These are phyloP conservation scores for Talaromyces piceae DNA, from an alignment of 2,329 filamentous ascomycete species.

Conservation along the genomic window DNA sequence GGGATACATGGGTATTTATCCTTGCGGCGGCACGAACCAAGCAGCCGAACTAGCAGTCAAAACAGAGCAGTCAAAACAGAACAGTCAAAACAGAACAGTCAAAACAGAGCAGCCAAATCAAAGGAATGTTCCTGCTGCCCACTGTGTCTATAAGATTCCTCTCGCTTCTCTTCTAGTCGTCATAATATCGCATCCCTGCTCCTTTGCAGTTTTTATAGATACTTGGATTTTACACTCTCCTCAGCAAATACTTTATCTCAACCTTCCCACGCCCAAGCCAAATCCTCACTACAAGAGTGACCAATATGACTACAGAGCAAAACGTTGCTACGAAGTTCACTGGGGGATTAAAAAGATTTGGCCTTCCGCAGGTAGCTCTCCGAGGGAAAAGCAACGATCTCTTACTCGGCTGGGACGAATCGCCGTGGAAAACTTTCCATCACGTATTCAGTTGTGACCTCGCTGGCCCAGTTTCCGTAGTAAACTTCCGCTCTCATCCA, in stretches of 20 bases:
- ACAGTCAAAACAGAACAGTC: background rate
- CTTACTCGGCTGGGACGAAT: slow-evolving; percentile 9
- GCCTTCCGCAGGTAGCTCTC: background rate
- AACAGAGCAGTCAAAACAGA: background rate
- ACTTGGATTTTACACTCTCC: too few relatives aligned
- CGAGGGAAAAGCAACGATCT: background rate
- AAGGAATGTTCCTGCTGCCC: background rate
- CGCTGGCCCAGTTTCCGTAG: slow-evolving; percentile 13
- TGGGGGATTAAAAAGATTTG: background rate
- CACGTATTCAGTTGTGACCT: slow-evolving; percentile 17
- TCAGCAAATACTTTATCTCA: background rate
- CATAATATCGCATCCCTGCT: background rate
- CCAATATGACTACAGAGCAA: background rate
- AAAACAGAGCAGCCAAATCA: background rate
- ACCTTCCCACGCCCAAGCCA: background rate
- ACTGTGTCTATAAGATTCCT: background rate
- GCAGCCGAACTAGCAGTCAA: background rate
- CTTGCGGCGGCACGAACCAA: background rate
- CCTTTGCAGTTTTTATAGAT: background rate
- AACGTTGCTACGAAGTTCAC: background rate
- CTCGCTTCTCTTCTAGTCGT: background rate
- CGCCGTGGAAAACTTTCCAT: slow-evolving; percentile 18
- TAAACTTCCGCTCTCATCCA: slow-evolving; percentile 7
- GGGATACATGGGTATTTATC: background rate
- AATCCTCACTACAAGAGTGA: background rate